Base-by-base conservation (phyloP, 73 alveolate species). In the Halteria grandinella region DNA sequence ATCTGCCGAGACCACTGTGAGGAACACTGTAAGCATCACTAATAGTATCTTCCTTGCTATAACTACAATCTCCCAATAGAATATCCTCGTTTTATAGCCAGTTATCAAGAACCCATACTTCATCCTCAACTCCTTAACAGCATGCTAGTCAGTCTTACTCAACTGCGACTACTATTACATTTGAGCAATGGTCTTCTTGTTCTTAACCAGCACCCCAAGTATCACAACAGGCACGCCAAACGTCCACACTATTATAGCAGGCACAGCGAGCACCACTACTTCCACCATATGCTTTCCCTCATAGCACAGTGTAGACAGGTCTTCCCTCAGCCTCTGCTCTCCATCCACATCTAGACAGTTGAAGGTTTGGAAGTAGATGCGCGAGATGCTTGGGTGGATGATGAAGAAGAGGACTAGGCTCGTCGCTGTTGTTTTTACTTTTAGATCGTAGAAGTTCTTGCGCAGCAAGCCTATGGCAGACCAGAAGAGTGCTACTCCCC, bases 1-100 rank as follows among this genome's bases (percentile, higher is more conserved):
- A 23, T 70, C 86, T 53, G 91, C 63, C 11, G 91, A 81, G 17
- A 70, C 43, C 11, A 34, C 32, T 1, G 45, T 8, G 31, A 81
- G 43, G 47, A 81, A 81, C 21, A 81, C 91, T 12, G 83, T 21
- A 15, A 52, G 33, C 79, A 73, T 24, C 20, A 57, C 75, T 28
- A 81, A 14, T 15, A 27, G 15, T 2, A 81, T 74, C 55, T 81
- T 81, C 15, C 91, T 1, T 43, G 72, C 72, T 1, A 81, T 36
- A 7, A 81, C 74, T 31, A 81, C 80, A 28, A 79, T 47, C 28
- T 79, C 90, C 90, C 90, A 79, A 39, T 60, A 76, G 66, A 24
- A 83, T 0, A 40, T 24, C 51, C 20, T 25, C 5, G 43, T 14
- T 24, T 53, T 25, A 51, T 77, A 84, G 1, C 89, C 89, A 57